These are phyloP conservation scores for Stachybotrys elegans DNA, from an alignment of 2,329 filamentous ascomycete genomes.

Conservation along the genomic window DNA sequence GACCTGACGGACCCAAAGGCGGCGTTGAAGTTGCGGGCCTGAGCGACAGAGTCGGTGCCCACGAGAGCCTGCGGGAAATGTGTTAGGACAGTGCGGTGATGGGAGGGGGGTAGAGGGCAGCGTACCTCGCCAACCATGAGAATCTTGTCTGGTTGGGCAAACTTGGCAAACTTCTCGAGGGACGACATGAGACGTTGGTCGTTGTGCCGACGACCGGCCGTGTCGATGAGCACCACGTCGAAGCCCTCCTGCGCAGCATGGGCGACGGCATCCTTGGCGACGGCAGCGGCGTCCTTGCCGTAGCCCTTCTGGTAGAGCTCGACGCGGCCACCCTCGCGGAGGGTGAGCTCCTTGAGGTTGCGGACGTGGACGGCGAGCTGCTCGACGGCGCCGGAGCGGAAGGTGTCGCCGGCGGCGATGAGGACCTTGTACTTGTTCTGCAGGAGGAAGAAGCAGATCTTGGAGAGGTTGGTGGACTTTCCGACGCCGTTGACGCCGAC, in stretches of 20 bases:
- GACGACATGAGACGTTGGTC: slow-evolving; percentile 94
- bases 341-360: slow-evolving; percentile 83
- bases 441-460: slow-evolving; percentile 95
- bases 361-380: slow-evolving; percentile 93
- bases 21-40: slow-evolving; percentile 93
- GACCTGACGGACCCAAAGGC: slow-evolving; percentile 77
- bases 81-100: slow-evolving; percentile 4
- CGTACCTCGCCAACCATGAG: slow-evolving; percentile 75
- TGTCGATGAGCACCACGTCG: slow-evolving; percentile 96
- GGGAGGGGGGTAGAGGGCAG: neutral
- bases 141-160: slow-evolving; percentile 95
- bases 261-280: slow-evolving; percentile 88
- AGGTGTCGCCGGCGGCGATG: slow-evolving; percentile 92
- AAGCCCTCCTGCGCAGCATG: slow-evolving; percentile 71
- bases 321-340: slow-evolving; percentile 77
- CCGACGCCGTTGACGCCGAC: slow-evolving; percentile 98
- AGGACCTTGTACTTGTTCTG: slow-evolving; percentile 97
- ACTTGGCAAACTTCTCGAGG: slow-evolving; percentile 94
- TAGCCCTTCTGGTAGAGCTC: slow-evolving; percentile 97
- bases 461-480: slow-evolving; percentile 95
- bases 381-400: slow-evolving; percentile 94
- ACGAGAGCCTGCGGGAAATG: slow-evolving; percentile 63
- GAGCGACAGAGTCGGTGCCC: slow-evolving; percentile 89
- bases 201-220: slow-evolving; percentile 90
- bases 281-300: slow-evolving; percentile 92